Evolutionary conservation across 2,329 filamentous ascomycete species (phyloP), one percentile per base, ranked within the genome.

Genomic region (Coniochaeta sp.): DNA sequence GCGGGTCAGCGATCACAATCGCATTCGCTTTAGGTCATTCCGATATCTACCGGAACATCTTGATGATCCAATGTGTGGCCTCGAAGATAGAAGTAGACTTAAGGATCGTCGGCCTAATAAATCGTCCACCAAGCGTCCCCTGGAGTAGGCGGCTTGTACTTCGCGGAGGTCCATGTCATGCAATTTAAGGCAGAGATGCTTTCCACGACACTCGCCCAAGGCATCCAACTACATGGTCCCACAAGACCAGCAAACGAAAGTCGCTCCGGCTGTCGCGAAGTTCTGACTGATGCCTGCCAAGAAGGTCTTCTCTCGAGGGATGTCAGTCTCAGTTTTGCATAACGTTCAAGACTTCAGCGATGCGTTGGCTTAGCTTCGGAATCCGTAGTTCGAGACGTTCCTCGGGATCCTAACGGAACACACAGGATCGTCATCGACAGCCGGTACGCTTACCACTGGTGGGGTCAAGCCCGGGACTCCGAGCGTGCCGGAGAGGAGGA

Each of bases 241-340:
- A 79, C 54, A 54, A 76, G 72, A 0, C 73, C 75, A 0, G 50
- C 66, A 17, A 68, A 32, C 61, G 42, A 67, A 50, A n/a, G 54
- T 59, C 42, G 63, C 62, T 24, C 52, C 58, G 3, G 55, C 58
- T 3, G 77, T 76, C 0, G 78, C 76, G 1, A 70, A 77, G 52
- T 78, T 79, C 68, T 77, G 74, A 60, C 78, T 79, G 61, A 81
- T 76, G 0, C 79, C 78, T 1, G 74, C 75, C 1, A 81, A 66
- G 12, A 81, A 69, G 19, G 81, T 61, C 3, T 65, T 66, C 22
- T 68, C 66, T 3, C 74, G 75, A 4, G 68, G 68, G 1, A 79
- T 63, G 1, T 61, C 5, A 2, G 59, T 55, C 1, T 73, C 73
- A n/a, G n/a, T 63, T 81, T 6, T 56, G 55, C 0, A 79, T 64